Conservation (phyloP, 768 basidiomycete genomes). For the Paxillus involutus region DNA sequence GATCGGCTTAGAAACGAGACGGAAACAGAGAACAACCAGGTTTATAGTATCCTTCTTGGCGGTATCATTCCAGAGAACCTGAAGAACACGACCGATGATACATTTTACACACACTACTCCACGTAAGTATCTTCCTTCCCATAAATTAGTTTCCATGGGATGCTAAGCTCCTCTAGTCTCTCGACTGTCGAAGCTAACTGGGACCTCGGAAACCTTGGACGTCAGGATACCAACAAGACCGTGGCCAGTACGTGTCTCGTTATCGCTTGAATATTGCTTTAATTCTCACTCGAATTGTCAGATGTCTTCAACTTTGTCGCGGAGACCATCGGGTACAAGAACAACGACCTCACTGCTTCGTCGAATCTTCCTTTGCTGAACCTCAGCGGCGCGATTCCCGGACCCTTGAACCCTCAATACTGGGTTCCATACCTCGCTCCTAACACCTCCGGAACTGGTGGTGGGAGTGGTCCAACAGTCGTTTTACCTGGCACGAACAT, state of each 20-base stretch:
- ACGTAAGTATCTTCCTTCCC: conserved; percentile 11
- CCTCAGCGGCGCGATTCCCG: conserved; percentile 29
- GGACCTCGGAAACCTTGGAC: conserved; percentile 56
- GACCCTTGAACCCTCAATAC: conserved; percentile 36
- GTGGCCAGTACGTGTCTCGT: conserved; percentile 31
- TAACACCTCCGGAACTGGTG: too few relatives aligned
- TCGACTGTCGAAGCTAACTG: conserved; percentile 60
- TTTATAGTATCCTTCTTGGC: conserved; percentile 45
- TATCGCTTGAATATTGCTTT: background rate
- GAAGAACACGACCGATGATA: conserved; percentile 45
- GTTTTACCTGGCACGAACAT: conserved; percentile 24
- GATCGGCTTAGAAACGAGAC: conserved; percentile 21
- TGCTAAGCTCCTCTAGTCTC: conserved; percentile 26
- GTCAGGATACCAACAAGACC: conserved; percentile 50
- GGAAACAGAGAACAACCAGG: conserved; percentile 41
- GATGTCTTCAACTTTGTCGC: conserved; percentile 58
- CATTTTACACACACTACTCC: conserved; percentile 62
- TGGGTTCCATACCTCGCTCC: too few relatives aligned
- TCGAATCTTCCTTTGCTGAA: conserved; percentile 38
- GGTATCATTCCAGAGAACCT: conserved; percentile 42
- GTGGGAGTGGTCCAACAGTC: too few relatives aligned
- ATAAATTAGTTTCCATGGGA: background rate
- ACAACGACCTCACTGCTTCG: conserved; percentile 31
- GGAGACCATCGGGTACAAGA: conserved; percentile 42
- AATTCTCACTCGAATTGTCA: conserved; percentile 1